Percentiles rank a stretch among this genome's conserved stretches.
phyloP scores from a whole-genome alignment of 768 basidiomycete species.

The Suillus cothurnatus region DNA sequence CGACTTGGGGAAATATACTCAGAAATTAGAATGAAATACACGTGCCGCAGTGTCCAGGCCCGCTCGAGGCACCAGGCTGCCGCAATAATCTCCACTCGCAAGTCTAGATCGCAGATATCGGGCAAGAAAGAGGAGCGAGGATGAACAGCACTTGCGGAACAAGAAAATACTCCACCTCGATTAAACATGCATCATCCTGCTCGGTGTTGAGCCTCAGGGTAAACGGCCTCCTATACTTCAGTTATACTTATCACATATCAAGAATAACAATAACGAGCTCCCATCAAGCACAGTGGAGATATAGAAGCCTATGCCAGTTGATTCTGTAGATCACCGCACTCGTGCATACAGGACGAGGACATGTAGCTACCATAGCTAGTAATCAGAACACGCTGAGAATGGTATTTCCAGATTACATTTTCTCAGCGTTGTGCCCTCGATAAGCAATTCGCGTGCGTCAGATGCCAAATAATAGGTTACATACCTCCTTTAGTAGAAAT shows the following conservation, averaged over 20 bases:
- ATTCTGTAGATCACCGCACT: constrained; percentile 1
- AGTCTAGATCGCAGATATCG: not conserved
- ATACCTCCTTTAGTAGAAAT: not conserved
- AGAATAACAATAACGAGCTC: not conserved
- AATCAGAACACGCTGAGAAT: not conserved
- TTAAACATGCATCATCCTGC: not conserved
- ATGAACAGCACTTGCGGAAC: not conserved
- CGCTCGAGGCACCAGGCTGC: not conserved
- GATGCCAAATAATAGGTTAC: not conserved
- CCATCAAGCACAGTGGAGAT: not conserved
- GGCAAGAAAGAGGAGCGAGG: not conserved
- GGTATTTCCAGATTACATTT: not conserved
- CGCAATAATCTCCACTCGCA: not conserved
- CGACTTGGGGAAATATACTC: not conserved
- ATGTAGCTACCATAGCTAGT: not conserved
- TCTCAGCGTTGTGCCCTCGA: not conserved
- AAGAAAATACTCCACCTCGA: not conserved
- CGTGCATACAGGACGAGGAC: not conserved
- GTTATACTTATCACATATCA: not conserved
- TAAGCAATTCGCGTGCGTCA: constrained; percentile 1
- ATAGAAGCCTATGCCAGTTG: not conserved
- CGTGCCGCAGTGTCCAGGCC: not conserved
- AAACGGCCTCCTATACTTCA: not conserved
- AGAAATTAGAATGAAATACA: not conserved
- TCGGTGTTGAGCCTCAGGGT: not conserved